Percentiles rank a stretch among this genome's conserved stretches.
Evolutionary conservation across 2,329 filamentous ascomycete species (phyloP).

Genomic region (Talaromyces funiculosus): DNA sequence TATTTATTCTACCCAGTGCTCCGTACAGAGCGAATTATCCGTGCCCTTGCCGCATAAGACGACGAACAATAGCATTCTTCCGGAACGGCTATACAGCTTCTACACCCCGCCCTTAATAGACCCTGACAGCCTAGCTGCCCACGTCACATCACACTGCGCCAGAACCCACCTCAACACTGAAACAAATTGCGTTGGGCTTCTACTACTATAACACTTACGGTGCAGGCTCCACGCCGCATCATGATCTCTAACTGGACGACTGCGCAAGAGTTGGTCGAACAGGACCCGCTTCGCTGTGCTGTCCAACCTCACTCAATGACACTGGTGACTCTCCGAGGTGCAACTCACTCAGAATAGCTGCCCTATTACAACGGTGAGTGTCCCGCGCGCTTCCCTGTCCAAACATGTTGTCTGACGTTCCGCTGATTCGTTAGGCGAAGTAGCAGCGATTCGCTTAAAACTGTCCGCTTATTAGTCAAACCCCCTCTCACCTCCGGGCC

Average conservation of each 20-base stretch:
- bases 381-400: slow-evolving; percentile 3
- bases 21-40: not conserved
- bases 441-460: slow-evolving; percentile 4
- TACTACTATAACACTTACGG: not conserved
- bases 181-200: not conserved
- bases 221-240: slow-evolving; percentile 4
- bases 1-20: not conserved
- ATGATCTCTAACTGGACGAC: slow-evolving; percentile 8
- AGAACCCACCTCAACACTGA: slow-evolving; percentile 5
- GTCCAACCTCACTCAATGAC: not conserved
- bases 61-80: not conserved
- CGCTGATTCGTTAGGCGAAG: slow-evolving; percentile 3
- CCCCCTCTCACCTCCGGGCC: not conserved
- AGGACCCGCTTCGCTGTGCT: slow-evolving; percentile 5
- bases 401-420: not conserved
- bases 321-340: not conserved
- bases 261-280: slow-evolving; percentile 3
- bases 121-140: not conserved
- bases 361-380: slow-evolving; percentile 8
- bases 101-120: slow-evolving; percentile 6
- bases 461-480: not conserved
- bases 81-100: not conserved
- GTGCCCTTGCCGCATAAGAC: not conserved
- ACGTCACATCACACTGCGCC: slow-evolving; percentile 12
- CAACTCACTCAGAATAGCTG: not conserved